Conservation (phyloP, 257 asterid species). For the Solanum chiquidenum region DNA sequence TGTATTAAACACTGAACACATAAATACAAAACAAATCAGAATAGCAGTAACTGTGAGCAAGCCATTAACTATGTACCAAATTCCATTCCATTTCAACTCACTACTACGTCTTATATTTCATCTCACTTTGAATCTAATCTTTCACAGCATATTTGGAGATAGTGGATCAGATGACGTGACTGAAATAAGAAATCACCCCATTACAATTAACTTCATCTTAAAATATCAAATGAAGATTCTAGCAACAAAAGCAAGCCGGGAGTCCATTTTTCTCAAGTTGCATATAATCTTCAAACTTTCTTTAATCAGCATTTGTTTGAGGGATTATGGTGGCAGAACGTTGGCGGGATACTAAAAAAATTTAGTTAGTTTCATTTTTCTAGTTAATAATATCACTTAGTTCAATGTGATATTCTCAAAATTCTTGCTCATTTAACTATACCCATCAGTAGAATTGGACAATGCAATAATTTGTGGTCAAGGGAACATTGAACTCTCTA, state of each 20-base stretch:
- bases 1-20: constrained; percentile 65
- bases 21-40: neutral
- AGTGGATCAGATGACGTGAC: neutral
- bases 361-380: neutral
- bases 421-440: neutral
- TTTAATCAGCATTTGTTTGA: neutral
- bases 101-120: neutral
- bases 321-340: neutral
- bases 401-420: neutral
- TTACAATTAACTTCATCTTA: neutral
- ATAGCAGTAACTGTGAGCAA: neutral
- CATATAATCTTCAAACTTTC: neutral
- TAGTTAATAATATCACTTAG: neutral
- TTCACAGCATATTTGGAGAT: neutral
- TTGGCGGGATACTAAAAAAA: neutral
- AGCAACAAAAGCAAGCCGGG: neutral
- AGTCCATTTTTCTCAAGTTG: neutral
- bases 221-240: neutral
- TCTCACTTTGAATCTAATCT: neutral
- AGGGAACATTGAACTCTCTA: neutral
- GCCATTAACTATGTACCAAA: neutral
- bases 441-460: neutral
- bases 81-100: neutral
- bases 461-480: neutral
- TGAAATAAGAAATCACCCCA: neutral